These are phyloP conservation scores for Beauveria caledonica DNA, from an alignment of 2,329 filamentous ascomycete species.

Conservation along the genomic window DNA sequence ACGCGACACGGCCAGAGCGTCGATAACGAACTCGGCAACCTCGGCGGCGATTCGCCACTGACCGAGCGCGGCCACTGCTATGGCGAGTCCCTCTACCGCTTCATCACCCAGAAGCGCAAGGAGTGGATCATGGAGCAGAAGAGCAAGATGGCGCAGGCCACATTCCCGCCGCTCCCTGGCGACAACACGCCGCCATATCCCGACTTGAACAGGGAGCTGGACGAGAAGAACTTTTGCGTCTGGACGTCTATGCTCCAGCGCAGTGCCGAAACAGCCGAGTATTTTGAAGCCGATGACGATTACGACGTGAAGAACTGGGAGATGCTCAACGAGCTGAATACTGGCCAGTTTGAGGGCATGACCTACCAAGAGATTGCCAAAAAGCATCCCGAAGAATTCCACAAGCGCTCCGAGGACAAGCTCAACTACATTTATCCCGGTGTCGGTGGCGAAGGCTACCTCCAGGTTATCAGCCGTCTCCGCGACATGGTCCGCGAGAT, in stretches of 20 bases:
- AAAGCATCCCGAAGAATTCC: constrained; percentile 74
- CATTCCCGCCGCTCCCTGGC: constrained; percentile 83
- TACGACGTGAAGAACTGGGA: constrained; percentile 97
- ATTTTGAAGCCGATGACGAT: constrained; percentile 84
- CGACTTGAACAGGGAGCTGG: constrained; percentile 60
- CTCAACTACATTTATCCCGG: constrained; percentile 95
- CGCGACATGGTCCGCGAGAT: constrained; percentile 94
- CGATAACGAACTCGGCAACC: constrained; percentile 80
- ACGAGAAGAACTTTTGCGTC: constrained; percentile 88
- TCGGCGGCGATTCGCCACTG: constrained; percentile 82
- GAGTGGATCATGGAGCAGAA: constrained; percentile 79
- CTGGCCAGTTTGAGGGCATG: constrained; percentile 86
- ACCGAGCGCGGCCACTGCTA: constrained; percentile 75
- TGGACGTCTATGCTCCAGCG: constrained; percentile 97
- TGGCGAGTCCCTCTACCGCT: constrained; percentile 68
- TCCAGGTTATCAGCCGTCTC: constrained; percentile 92
- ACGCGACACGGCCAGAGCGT: constrained; percentile 86
- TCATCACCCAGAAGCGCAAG: constrained; percentile 72
- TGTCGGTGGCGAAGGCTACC: constrained; percentile 89
- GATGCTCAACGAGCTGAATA: constrained; percentile 94
- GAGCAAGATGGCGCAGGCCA: constrained; percentile 64
- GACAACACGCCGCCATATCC: constrained; percentile 94
- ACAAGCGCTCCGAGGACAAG: constrained; percentile 73
- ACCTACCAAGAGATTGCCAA: constrained; percentile 84
- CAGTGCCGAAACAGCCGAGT: constrained; percentile 77